These are phyloP conservation scores for Holtermannia corniformis DNA, from an alignment of 768 basidiomycete species.

Conservation along the genomic window DNA sequence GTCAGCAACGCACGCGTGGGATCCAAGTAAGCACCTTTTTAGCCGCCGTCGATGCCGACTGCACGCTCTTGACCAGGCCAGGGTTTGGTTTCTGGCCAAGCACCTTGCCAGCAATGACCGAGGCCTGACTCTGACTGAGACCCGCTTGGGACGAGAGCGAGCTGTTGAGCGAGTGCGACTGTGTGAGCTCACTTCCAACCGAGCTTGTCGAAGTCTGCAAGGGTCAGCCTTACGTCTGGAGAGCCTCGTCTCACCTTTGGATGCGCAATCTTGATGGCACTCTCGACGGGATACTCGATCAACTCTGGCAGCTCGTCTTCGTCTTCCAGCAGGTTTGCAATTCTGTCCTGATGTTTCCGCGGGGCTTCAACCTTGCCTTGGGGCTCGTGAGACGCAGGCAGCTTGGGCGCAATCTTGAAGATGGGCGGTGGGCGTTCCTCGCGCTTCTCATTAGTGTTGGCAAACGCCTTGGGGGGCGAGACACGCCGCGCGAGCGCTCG, in stretches of 20 bases:
- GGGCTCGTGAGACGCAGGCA: neutral
- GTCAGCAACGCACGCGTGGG: neutral
- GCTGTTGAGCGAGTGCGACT: constrained; percentile 6
- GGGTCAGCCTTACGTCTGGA: constrained; percentile 3
- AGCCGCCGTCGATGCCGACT: constrained; percentile 69
- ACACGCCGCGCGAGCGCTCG: no score
- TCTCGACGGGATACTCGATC: neutral
- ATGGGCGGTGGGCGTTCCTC: neutral
- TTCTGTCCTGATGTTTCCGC: neutral
- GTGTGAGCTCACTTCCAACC: no score
- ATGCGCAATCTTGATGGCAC: neutral
- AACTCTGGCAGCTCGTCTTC: neutral
- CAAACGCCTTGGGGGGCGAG: neutral
- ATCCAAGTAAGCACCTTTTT: constrained; percentile 60
- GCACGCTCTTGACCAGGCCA: constrained; percentile 60
- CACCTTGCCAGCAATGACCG: constrained; percentile 15
- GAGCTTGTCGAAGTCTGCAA: neutral
- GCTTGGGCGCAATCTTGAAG: neutral
- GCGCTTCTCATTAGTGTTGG: neutral
- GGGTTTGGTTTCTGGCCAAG: constrained; percentile 27
- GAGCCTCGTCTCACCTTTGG: neutral
- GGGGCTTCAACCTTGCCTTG: neutral
- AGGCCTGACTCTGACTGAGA: constrained; percentile 8
- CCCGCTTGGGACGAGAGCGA: constrained; percentile 12
- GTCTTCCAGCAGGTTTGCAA: neutral